phyloP scores from a whole-genome alignment of 768 basidiomycete genomes.

The Agaricus blazei region DNA sequence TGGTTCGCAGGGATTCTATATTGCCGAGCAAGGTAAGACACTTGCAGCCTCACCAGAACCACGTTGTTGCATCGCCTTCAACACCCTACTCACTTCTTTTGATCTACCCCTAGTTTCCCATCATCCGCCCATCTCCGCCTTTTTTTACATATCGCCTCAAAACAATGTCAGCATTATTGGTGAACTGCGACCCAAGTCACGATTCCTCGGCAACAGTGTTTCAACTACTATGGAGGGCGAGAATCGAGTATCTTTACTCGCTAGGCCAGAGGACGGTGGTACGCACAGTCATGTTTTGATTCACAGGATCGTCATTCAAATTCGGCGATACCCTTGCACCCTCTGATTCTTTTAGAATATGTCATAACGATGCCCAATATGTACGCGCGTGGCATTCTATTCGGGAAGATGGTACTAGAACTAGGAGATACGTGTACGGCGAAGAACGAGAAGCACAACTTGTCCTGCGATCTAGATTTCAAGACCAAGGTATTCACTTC shows the following conservation, averaged over 20 bases:
- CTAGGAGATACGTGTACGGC: conserved; percentile 86
- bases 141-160: conserved; percentile 89
- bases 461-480: conserved; percentile 86
- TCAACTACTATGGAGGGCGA: conserved; percentile 96
- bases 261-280: conserved; percentile 85
- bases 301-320: not conserved
- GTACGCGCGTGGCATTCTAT: conserved; percentile 85
- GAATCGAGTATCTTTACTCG: conserved; percentile 80
- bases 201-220: conserved; percentile 95
- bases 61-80: conserved; percentile 1
- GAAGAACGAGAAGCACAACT: conserved; percentile 71
- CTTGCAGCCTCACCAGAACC: not conserved
- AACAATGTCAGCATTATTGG: conserved; percentile 86
- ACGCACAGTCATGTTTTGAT: conserved; percentile 21
- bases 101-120: conserved; percentile 68
- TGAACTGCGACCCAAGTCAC: conserved; percentile 92
- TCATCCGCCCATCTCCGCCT: conserved; percentile 93
- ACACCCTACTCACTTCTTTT: conserved; percentile 1
- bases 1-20: conserved; percentile 89
- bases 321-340: not conserved
- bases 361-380: conserved; percentile 97
- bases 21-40: conserved; percentile 84
- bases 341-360: conserved; percentile 50
- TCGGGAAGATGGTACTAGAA: conserved; percentile 94
- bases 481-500: conserved; percentile 78